Conservation (phyloP, 129 eudicot genomes). For the Tagetes patula region DNA sequence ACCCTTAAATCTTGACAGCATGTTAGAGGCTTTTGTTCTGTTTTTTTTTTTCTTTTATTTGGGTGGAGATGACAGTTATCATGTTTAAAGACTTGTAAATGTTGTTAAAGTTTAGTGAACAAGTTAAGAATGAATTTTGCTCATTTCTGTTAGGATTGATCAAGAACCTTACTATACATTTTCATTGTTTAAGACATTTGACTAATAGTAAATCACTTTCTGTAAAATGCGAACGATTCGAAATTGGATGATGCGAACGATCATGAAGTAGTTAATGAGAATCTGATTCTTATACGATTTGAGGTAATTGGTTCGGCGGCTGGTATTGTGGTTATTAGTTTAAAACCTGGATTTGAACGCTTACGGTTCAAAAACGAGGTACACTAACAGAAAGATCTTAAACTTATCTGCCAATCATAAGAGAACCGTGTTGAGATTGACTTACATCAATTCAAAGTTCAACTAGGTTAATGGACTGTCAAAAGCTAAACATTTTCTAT, state of each 20-base stretch:
- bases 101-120: neutral
- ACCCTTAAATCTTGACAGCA: neutral
- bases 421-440: conserved; percentile 1
- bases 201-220: conserved; percentile 1
- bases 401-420: neutral
- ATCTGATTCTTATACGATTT: neutral
- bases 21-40: neutral
- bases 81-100: conserved; percentile 1
- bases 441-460: conserved; percentile 12
- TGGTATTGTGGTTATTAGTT: neutral
- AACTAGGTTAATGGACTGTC: conserved; percentile 11
- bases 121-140: neutral
- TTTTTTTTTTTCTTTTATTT: neutral
- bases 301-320: conserved; percentile 6
- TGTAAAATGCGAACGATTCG: neutral
- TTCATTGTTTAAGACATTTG: neutral
- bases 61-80: neutral
- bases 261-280: neutral
- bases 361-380: neutral
- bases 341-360: neutral
- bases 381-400: neutral
- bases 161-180: neutral
- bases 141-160: neutral
- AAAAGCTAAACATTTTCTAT: conserved; percentile 14
- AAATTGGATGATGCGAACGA: neutral